These are phyloP conservation scores for Suillus lakei DNA, from an alignment of 768 basidiomycete genomes.

Conservation along the genomic window DNA sequence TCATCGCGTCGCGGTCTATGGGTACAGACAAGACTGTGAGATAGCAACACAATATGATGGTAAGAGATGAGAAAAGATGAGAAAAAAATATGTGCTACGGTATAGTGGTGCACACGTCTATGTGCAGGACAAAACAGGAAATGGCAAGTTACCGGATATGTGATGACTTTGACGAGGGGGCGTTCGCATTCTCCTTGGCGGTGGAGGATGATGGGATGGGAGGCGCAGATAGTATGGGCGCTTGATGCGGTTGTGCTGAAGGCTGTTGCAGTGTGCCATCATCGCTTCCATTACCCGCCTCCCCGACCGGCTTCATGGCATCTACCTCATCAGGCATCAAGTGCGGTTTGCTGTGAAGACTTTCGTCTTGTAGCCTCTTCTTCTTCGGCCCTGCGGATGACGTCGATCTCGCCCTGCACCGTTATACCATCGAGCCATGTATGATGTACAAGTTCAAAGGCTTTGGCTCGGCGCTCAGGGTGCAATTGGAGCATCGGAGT, in stretches of 20 bases:
- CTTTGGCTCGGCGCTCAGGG: constrained; percentile 88
- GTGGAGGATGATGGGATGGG: constrained; percentile 29
- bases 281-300: not conserved
- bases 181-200: constrained; percentile 21
- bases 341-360: constrained; percentile 17
- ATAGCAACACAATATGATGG: constrained; percentile 14
- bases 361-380: constrained; percentile 43
- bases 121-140: constrained; percentile 5
- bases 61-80: not conserved
- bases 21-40: constrained; percentile 8
- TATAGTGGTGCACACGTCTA: constrained; percentile 5
- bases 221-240: constrained; percentile 39
- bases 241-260: constrained; percentile 19
- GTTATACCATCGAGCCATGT: constrained; percentile 84
- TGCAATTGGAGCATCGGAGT: constrained; percentile 89
- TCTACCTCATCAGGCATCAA: constrained; percentile 43
- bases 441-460: constrained; percentile 84
- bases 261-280: constrained; percentile 13
- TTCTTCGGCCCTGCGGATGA: constrained; percentile 68
- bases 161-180: constrained; percentile 18
- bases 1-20: constrained; percentile 9
- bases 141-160: constrained; percentile 1
- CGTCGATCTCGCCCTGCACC: constrained; percentile 90
- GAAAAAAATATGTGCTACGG: constrained; percentile 7
- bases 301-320: constrained; percentile 74